Conservation (phyloP, 2,329 filamentous ascomycete genomes). For the Fusarium verticillioides region DNA sequence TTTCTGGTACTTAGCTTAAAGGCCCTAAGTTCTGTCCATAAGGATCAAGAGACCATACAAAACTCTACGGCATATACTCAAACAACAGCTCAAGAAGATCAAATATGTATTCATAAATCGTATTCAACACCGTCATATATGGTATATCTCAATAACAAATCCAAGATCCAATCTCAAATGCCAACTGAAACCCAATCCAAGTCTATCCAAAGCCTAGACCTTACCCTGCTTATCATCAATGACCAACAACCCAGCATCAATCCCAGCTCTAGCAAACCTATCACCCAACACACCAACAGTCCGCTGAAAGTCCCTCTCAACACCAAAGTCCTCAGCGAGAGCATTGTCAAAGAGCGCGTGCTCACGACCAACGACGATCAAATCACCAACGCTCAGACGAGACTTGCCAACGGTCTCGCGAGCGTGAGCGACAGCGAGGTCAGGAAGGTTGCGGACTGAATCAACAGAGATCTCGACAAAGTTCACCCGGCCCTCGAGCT, state of each 20-base stretch:
- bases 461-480: conserved; percentile 40
- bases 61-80: background rate
- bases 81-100: background rate
- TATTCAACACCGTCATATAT: background rate
- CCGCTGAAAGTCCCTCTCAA: conserved; percentile 43
- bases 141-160: background rate
- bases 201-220: background rate
- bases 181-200: background rate
- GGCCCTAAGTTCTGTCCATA: accelerated
- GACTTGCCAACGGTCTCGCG: conserved; percentile 39
- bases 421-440: conserved; percentile 37
- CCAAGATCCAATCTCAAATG: background rate
- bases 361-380: conserved; percentile 43
- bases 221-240: conserved; percentile 33
- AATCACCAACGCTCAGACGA: conserved; percentile 40
- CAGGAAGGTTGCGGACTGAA: conserved; percentile 42
- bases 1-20: accelerated
- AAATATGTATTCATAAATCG: conserved; percentile 11
- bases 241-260: conserved; percentile 48
- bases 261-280: conserved; percentile 39
- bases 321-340: conserved; percentile 33
- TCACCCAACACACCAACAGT: conserved; percentile 44
- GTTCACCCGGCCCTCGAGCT: conserved; percentile 33
- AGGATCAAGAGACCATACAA: background rate
- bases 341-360: conserved; percentile 28